phyloP scores from a whole-genome alignment of 805 yeast species.

The Yarrowia sp. region DNA sequence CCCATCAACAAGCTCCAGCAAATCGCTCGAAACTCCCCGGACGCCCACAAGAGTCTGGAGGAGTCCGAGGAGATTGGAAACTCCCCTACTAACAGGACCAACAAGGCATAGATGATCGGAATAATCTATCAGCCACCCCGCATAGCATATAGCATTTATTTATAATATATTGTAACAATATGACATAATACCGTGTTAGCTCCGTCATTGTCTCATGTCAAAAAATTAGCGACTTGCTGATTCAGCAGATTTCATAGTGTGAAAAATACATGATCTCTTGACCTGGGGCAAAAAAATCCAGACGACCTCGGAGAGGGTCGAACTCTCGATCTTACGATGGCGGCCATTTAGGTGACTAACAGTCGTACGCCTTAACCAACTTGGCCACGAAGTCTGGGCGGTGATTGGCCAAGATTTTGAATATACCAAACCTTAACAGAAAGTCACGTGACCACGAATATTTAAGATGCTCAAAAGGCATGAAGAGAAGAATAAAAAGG shows the following conservation, averaged over 20 bases:
- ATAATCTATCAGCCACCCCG: not conserved
- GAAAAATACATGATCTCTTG: no score
- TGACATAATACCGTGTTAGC: not conserved
- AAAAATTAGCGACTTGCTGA: no score
- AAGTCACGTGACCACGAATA: not conserved
- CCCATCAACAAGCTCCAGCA: conserved; percentile 37
- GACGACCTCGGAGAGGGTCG: conserved; percentile 40
- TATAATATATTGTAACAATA: conserved; percentile 16
- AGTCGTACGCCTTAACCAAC: conserved; percentile 39
- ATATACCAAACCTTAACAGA: not conserved
- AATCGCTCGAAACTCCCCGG: conserved; percentile 22
- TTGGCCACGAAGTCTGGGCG: conserved; percentile 38
- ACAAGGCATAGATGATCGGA: conserved; percentile 14
- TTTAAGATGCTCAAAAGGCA: not conserved
- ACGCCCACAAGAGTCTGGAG: conserved; percentile 28
- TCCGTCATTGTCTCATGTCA: no score
- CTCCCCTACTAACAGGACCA: not conserved
- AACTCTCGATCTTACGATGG: conserved; percentile 39
- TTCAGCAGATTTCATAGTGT: no score
- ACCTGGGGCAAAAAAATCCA: conserved; percentile 2
- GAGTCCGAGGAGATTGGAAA: conserved; percentile 38
- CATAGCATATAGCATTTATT: conserved; percentile 36
- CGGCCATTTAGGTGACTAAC: conserved; percentile 38
- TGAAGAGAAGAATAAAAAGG: not conserved
- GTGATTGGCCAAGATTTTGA: not conserved